A percentile compares a stretch with the other conserved stretches of the same genome.
Evolutionary conservation across 352 stramenopile genomes (phyloP).

Genomic region (Peronospora farinosa): DNA sequence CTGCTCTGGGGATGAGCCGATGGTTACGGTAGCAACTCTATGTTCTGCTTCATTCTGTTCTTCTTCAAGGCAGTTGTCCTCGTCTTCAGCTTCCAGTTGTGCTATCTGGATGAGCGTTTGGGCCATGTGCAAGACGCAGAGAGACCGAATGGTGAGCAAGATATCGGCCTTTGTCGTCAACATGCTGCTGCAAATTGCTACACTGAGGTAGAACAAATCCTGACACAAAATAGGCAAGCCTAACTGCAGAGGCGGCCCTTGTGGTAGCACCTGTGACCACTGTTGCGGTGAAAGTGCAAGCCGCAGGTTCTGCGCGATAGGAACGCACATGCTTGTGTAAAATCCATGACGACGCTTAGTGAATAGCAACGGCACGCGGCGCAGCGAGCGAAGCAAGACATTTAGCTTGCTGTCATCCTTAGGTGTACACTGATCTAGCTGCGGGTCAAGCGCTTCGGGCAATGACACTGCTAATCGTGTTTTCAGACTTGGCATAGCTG

Average conservation of each 20-base stretch:
- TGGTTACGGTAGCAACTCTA: slow-evolving; percentile 1
- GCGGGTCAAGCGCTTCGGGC: slow-evolving; percentile 53
- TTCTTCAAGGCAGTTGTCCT: slow-evolving; percentile 41
- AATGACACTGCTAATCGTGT: slow-evolving; percentile 56
- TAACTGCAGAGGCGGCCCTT: slow-evolving; percentile 46
- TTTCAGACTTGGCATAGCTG: slow-evolving; percentile 42
- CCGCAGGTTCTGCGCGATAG: slow-evolving; percentile 46
- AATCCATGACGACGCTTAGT: slow-evolving; percentile 43
- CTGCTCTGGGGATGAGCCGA: slow-evolving; percentile 23
- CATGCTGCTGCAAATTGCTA: slow-evolving; percentile 75
- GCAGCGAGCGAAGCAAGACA: slow-evolving; percentile 54
- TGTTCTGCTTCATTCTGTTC: slow-evolving; percentile 17
- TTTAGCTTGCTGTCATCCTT: slow-evolving; percentile 80
- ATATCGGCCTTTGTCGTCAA: slow-evolving; percentile 73
- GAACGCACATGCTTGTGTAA: slow-evolving; percentile 41
- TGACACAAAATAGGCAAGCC: slow-evolving; percentile 59
- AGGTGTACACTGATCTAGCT: slow-evolving; percentile 63
- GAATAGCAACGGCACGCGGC: slow-evolving; percentile 53
- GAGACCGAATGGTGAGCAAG: slow-evolving; percentile 64
- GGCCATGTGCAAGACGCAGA: slow-evolving; percentile 73
- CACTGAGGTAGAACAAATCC: slow-evolving; percentile 69
- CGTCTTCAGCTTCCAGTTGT: slow-evolving; percentile 46
- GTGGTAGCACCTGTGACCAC: slow-evolving; percentile 42
- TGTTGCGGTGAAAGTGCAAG: slow-evolving; percentile 36
- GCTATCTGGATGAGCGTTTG: slow-evolving; percentile 70